Evolutionary conservation across 2,329 filamentous ascomycete species (phyloP), one percentile per base, ranked within the genome.

Genomic region (Fusarium sp.): DNA sequence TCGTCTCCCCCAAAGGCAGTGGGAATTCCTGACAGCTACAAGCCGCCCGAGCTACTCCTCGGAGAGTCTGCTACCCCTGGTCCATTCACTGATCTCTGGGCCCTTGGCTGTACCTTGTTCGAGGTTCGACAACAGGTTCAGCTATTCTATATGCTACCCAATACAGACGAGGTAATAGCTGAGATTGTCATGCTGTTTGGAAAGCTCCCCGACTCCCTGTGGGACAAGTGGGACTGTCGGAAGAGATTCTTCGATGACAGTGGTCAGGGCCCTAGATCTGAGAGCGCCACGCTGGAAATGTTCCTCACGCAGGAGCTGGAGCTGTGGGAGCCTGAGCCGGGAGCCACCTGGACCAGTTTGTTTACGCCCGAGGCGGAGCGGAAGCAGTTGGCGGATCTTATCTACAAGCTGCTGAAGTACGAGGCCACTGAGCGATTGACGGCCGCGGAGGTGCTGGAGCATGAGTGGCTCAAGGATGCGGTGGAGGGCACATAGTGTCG

Each of bases 61-160:
- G 75, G 76, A 1, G 11, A 51, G 0, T 70, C 66, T 2, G 36
- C 31, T 5, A 11, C n/a, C 0, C 11, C 73, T 1, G 73, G 77
- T 0, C 62, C 69, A 0, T 61, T 51, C 0, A 73, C 67, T 1
- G 78, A 80, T 33, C 42, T 79, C 0, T 80, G 78, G 77, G 76
- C 78, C 27, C 74, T 79, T 3, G 78, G 73, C 0, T 79, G 78
- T 23, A 79, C 76, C 0, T 33, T 80, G 0, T 77, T 77, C 33
- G 76, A 79, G 61, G 79, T 79, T 0, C 73, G 78, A 0, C 67
- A 73, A 0, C 76, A 77, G 1, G 57, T 74, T 4, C 65, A 65
- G 0, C 66, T 81, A 0, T 79, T 79, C 18, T 68, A 74, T 18
- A 70, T 67, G 73, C 73, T 68, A 20, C 70, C 74, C 27, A 73